Evolutionary conservation across 306 rosid genomes (phyloP), one percentile per base, ranked within the genome.

Genomic region (Pyrus communis): DNA sequence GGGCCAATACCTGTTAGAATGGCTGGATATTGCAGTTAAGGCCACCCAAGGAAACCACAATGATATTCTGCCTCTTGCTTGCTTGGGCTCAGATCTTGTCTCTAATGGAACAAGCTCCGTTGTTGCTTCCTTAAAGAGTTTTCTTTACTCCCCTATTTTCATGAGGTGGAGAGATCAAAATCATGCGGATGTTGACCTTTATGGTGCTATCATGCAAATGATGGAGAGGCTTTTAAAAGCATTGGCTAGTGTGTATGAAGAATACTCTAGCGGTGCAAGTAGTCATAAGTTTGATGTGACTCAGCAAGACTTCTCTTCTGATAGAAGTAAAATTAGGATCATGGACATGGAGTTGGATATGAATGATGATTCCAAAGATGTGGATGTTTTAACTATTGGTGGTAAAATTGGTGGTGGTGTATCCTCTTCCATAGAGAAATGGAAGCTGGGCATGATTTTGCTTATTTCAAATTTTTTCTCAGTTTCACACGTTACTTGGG

Each of bases 341-440:
- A 40, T 90, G 82, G 98, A 90, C 78, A 69, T 86, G 86, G 98
- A 94, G 45, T 84, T 94, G 87, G 98, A 92, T 85, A 90, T 85
- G 70, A 73, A 85, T 77, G 83, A 90, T 62, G 89, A 85, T 81
- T 85, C 93, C 45, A 83, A 85, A 84, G 98, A 94, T 42, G 74
- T 63, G 69, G 93, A 90, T 82, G 71, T 74, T 49, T 79, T 82
- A 76, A 46, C 84, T 14, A 85, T 67, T 80, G 82, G 86, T 40
- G 86, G 77, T 69, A 84, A 76, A 67, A 71, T 74, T 46, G 76
- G 78, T 52, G 71, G 76, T 42, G 84, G 84, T 58, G 79, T 76
- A 23, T 83, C 87, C 51, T 86, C 83, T 62, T 91, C 85, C 35
- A 63, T 70, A 28, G 86, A 84, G 81, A 82, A 86, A 79, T 89